Percentiles rank a stretch among this genome's conserved stretches.
Evolutionary conservation across 176 grass and related monocot genomes (phyloP).

Genomic region (Ensete ventricosum): DNA sequence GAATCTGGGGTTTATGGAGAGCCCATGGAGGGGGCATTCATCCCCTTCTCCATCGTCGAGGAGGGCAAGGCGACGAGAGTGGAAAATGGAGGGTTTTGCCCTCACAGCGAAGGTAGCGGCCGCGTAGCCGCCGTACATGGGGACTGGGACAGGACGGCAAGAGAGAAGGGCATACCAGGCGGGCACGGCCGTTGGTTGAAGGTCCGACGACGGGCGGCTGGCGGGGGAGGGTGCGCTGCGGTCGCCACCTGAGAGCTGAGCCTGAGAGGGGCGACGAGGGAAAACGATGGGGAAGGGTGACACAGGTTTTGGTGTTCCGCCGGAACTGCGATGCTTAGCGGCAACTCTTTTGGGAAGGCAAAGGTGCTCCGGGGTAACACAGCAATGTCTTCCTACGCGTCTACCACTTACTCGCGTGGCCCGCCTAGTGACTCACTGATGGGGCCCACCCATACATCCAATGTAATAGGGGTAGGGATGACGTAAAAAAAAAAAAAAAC

Average conservation of each 20-base stretch:
- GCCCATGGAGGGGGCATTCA: neutral
- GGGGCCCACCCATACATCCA: no score
- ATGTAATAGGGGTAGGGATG: no score
- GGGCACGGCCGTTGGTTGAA: neutral
- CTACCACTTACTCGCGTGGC: no score
- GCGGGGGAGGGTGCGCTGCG: neutral
- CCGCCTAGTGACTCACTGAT: no score
- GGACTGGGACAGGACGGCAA: neutral
- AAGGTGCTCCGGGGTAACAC: no score
- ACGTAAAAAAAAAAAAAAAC: no score
- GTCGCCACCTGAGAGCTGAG: neutral
- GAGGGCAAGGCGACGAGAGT: neutral
- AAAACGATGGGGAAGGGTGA: neutral
- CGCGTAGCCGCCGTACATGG: conserved; percentile 19
- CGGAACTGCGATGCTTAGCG: neutral
- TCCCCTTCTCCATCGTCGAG: neutral
- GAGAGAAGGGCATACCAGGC: neutral
- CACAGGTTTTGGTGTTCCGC: neutral
- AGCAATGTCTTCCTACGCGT: no score
- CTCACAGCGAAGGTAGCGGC: conserved; percentile 7
- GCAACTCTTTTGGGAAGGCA: neutral
- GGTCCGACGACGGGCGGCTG: no score
- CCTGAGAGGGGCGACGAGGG: neutral
- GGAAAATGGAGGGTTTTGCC: conserved; percentile 20
- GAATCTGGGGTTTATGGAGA: conserved; percentile 17